Base-by-base conservation (phyloP, 1,284 basidiomycete genomes). In the Pterula multifida region DNA sequence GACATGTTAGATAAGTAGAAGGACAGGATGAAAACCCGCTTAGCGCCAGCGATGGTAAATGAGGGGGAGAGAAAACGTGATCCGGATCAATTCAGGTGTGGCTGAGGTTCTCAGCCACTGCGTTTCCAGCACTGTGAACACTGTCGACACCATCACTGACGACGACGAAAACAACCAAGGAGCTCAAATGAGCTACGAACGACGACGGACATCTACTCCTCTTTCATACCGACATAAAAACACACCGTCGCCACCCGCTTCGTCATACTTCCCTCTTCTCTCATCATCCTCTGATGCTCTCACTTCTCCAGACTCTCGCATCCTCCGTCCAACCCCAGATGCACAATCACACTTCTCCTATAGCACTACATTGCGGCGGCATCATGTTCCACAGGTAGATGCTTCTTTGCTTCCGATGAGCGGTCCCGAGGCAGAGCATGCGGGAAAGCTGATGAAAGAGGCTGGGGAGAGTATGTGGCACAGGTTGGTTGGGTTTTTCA, bases 271-370 rank as follows among this genome's bases (percentile, higher is more conserved):
- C 58, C 70, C 79, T 0, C 61, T 74, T 1, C 70, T 78, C 36
- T 68, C 72, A 23, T 70, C 69, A 26, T 70, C 76, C 53, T 65
- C 69, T 49, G 65, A 66, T 50, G 68, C 71, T 22, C 6, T 4
- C 9, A 9, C 39, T 11, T n/a, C 39, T 22, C 39, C 6, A 9
- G 17, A 6, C 39, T 47, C 6, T 23, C 9, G 45, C 6, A 25
- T 13, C 52, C 70, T 79, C 9, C 70, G 75, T 24, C 76, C 81
- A 0, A 69, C 73, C 0, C 69, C 81, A 0, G 79, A 79, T 50
- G 83, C 85, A 1, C 70, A 72, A 39, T 63, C 75, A 2, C 86
- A 89, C 60, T 91, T 90, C 59, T 81, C 86, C 1, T 90, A 89
- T 65, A 87, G 83, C 55, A 90, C 88, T 0, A 88, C 83, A 0